phyloP scores from a whole-genome alignment of 352 stramenopile genomes.

The Globisporangium paroecandrum region DNA sequence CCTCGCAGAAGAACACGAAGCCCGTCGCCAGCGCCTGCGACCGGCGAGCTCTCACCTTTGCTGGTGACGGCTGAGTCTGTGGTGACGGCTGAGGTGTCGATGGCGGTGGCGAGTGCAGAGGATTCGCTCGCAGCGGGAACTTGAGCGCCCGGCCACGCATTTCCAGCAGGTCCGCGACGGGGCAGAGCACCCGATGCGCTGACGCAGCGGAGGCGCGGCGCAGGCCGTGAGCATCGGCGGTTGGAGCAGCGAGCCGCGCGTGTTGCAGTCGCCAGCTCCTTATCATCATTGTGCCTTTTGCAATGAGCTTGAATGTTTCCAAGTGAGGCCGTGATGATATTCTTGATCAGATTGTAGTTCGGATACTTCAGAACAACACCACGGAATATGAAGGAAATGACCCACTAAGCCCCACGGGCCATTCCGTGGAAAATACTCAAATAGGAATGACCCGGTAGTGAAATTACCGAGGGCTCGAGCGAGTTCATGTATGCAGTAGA shows the following conservation, averaged over 20 bases:
- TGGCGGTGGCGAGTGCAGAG: neutral
- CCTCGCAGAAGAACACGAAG: conserved; percentile 61
- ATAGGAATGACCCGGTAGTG: too few relatives aligned
- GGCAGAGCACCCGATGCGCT: conserved; percentile 48
- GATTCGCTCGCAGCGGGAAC: conserved; percentile 37
- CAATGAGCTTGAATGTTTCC: too few relatives aligned
- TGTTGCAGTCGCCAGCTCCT: neutral
- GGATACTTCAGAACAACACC: too few relatives aligned
- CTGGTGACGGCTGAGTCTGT: neutral
- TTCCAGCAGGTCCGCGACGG: conserved; percentile 39
- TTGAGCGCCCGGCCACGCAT: conserved; percentile 51
- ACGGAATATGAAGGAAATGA: too few relatives aligned
- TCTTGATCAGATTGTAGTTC: too few relatives aligned
- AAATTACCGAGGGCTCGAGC: neutral
- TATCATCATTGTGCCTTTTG: too few relatives aligned
- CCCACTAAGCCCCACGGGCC: too few relatives aligned
- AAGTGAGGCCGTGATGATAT: too few relatives aligned
- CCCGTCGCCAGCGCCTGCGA: conserved; percentile 39
- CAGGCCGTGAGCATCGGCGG: neutral
- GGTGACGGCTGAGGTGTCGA: neutral
- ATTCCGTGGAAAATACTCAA: too few relatives aligned
- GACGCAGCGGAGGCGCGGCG: neutral
- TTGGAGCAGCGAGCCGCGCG: conserved; percentile 10
- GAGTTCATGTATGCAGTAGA: conserved; percentile 23
- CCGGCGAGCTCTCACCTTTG: conserved; percentile 1